phyloP scores from a whole-genome alignment of 2,329 filamentous ascomycete genomes.

The Hansfordia pulvinata region DNA sequence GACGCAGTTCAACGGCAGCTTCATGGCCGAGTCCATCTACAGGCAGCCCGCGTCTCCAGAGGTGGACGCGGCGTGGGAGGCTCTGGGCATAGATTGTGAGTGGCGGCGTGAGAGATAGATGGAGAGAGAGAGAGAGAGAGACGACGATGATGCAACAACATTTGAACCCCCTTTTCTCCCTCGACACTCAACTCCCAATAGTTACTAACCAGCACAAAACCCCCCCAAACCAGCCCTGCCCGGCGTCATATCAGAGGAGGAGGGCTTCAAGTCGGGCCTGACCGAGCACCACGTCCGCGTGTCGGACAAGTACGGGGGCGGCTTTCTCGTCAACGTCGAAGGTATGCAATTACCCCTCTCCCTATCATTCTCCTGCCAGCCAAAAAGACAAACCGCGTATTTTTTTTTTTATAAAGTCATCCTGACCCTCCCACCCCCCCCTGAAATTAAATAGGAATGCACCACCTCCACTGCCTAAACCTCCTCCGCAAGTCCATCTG shows the following conservation, averaged over 20 bases:
- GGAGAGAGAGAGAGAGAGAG: too few species aligned
- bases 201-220: background rate
- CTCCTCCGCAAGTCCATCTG: constrained; percentile 42
- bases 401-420: too few species aligned
- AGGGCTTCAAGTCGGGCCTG: constrained; percentile 37
- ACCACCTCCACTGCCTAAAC: constrained; percentile 48
- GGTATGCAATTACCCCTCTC: constrained; percentile 45
- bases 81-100: constrained; percentile 4
- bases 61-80: constrained; percentile 42
- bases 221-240: constrained; percentile 13
- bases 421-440: too few species aligned
- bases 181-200: background rate
- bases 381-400: constrained; percentile 45
- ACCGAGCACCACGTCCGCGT: constrained; percentile 39
- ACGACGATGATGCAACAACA: too few species aligned
- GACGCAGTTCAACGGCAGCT: constrained; percentile 39
- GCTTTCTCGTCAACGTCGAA: constrained; percentile 43
- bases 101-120: too few species aligned
- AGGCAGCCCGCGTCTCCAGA: constrained; percentile 33
- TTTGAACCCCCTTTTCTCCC: too few species aligned
- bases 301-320: constrained; percentile 39
- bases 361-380: constrained; percentile 45
- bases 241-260: constrained; percentile 31
- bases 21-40: constrained; percentile 39
- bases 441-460: too few species aligned